Base-by-base conservation (phyloP, 768 basidiomycete species). In the Rhizopogon rudus region DNA sequence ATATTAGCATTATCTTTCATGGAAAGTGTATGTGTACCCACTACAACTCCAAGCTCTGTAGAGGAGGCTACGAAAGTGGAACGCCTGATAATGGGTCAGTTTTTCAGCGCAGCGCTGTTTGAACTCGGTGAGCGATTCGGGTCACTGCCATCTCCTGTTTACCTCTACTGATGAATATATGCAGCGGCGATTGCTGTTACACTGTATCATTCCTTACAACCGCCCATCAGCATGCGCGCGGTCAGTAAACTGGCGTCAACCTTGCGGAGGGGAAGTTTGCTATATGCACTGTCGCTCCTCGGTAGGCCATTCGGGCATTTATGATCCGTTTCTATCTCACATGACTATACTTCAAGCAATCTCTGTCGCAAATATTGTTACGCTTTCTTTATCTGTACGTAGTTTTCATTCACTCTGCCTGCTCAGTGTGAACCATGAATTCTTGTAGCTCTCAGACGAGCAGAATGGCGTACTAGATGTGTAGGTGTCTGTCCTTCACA, bases 261-360 rank as follows among this genome's bases (percentile, higher is more conserved):
- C 14, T 31, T 59, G 44, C 22, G 44, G 41, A 44, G 33, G 33
- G 58, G 58, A 33, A 59, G 56, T 42, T n/a, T 59, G 9, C 8
- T 59, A 44, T 56, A 59, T 53, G 51, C 51, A 16, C 12, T 59
- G 2, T 44, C 58, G 31, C 43, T 59, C 25, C 33, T 59, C 13
- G 40, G 58, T 59, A 39, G 13, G 51, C 10, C 9, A 25, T 37
- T 49, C 13, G 1, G 28, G 12, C 8, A 10, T 42, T 9, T 28
- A 50, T 43, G 12, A 17, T 44, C 12, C 13, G 16, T n/a, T 16
- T 25, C 28, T 14, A 17, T 20, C 43, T 33, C 8, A n/a, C 13
- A 29, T 43, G 7, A 42, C 39, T 40, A 43, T 43, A 3, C 13
- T 33, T 4, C 8, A 22, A 59, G 58, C 28, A 16, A 52, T 39